Percentiles rank a stretch among this genome's conserved stretches.
Evolutionary conservation across 495 filamentous ascomycete species (phyloP).

Genomic region (Podospora australis): DNA sequence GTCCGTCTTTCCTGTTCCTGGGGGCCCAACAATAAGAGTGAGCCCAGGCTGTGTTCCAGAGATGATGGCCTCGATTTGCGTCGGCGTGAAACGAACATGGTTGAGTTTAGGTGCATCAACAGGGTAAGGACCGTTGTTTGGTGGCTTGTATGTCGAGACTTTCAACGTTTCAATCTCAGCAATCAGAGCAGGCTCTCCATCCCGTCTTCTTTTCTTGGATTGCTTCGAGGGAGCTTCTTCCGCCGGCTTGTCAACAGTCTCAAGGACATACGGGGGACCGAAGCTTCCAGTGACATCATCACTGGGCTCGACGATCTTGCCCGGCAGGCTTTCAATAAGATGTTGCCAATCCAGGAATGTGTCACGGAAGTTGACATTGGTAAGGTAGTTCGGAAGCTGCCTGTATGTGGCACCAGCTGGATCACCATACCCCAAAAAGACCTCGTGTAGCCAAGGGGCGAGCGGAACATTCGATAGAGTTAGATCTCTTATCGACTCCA

Average conservation of each 20-base stretch:
- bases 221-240: conserved; percentile 39
- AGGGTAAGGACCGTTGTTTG: conserved; percentile 87
- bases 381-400: conserved; percentile 68
- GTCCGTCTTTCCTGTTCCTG: conserved; percentile 96
- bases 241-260: conserved; percentile 47
- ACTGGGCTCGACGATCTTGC: conserved; percentile 71
- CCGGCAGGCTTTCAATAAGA: conserved; percentile 78
- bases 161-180: conserved; percentile 58
- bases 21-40: conserved; percentile 90
- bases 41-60: conserved; percentile 93
- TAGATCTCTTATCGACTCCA: conserved; percentile 84
- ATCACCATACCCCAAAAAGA: conserved; percentile 94
- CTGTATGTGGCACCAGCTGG: conserved; percentile 82
- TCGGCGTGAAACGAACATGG: conserved; percentile 77
- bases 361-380: conserved; percentile 80
- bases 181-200: conserved; percentile 56
- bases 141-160: conserved; percentile 87
- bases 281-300: conserved; percentile 66
- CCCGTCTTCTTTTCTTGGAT: conserved; percentile 78
- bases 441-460: conserved; percentile 89
- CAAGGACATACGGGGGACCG: conserved; percentile 78
- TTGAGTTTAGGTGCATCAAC: conserved; percentile 82
- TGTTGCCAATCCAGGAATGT: conserved; percentile 96
- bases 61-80: conserved; percentile 85
- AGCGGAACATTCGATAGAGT: conserved; percentile 79